These are phyloP conservation scores for Tolypocladium inflatum DNA, from an alignment of 2,329 filamentous ascomycete genomes.

Conservation along the genomic window DNA sequence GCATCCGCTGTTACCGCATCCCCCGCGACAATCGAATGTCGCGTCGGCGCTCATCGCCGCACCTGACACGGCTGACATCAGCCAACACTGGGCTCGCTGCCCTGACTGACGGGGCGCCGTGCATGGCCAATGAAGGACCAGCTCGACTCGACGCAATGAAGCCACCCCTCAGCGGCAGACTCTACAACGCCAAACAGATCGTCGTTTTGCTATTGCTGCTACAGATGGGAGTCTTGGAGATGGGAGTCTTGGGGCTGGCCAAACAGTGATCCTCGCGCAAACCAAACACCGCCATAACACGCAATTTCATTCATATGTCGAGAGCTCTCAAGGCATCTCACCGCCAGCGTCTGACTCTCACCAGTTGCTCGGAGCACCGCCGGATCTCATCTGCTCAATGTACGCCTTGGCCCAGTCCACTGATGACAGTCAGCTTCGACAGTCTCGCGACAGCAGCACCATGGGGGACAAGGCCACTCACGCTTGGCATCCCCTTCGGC, in stretches of 20 bases:
- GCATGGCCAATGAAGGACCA: not conserved
- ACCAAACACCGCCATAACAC: too few relatives aligned
- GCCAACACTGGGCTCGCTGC: not conserved
- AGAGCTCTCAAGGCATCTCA: not conserved
- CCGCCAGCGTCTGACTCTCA: not conserved
- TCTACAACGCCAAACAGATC: not conserved
- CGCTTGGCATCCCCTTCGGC: not conserved
- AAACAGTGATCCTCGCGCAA: not conserved
- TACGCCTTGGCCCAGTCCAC: not conserved
- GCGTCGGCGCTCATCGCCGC: not conserved
- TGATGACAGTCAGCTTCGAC: not conserved
- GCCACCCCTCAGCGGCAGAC: not conserved
- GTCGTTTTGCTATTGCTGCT: not conserved
- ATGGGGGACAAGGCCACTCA: not conserved
- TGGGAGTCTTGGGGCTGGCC: not conserved
- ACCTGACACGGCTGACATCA: not conserved
- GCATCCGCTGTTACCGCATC: not conserved
- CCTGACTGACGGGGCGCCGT: not conserved
- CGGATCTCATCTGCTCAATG: not conserved
- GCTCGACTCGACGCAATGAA: not conserved
- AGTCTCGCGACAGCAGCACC: not conserved
- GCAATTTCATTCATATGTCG: not conserved
- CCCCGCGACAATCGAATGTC: not conserved
- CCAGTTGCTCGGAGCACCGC: not conserved
- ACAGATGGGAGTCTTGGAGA: not conserved